Base-by-base conservation (phyloP, 805 yeast species). In the Myxozyma udenii region DNA sequence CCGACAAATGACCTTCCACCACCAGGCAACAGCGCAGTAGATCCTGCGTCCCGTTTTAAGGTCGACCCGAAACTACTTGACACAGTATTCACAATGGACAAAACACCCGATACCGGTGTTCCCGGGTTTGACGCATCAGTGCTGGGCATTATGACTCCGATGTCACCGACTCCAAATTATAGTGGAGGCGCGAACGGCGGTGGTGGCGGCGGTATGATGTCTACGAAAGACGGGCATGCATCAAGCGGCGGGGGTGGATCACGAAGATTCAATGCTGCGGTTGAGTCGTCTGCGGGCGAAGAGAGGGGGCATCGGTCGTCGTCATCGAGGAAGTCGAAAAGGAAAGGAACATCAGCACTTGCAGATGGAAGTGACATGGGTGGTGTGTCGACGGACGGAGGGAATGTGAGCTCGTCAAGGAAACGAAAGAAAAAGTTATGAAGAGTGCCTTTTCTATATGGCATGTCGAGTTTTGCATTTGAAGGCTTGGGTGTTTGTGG, bases 111-210 rank as follows among this genome's bases (percentile, higher is more conserved):
- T 16, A 74, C 79, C 49, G 93, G 93, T 1, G 77, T 87, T 14
- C 87, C 90, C 0, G 95, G 91, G 0, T 85, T 86, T 63, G 85
- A 84, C 59, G 71, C 85, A 7, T 70, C 80, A 3, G 78, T 81
- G 55, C 74, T 87, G 62, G 93, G 61, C 21, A 52, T 61, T 41
- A 46, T 50, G 36, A 51, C 61, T 16, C 44, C 50, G 23, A 38
- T 47, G 55, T 41, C 46, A 40, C 37, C 35, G 46, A 35, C 39
- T 32, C 44, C 26, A 14, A 14, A 9, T 21, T 19, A 14, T 7
- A n/a, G n/a, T n/a, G n/a, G n/a, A n/a, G n/a, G n/a, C n/a, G 42
- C 42, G 28, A 16, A 9, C 7, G 28, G 37, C 16, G 44, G 28
- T 18, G 40, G 22, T 32, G 30, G 48, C 26, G 40, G 43, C 32